A percentile compares a stretch with the other conserved stretches of the same genome.
These are phyloP conservation scores for Colletotrichum sp. DNA, from an alignment of 2,329 filamentous ascomycete genomes.

Conservation along the genomic window DNA sequence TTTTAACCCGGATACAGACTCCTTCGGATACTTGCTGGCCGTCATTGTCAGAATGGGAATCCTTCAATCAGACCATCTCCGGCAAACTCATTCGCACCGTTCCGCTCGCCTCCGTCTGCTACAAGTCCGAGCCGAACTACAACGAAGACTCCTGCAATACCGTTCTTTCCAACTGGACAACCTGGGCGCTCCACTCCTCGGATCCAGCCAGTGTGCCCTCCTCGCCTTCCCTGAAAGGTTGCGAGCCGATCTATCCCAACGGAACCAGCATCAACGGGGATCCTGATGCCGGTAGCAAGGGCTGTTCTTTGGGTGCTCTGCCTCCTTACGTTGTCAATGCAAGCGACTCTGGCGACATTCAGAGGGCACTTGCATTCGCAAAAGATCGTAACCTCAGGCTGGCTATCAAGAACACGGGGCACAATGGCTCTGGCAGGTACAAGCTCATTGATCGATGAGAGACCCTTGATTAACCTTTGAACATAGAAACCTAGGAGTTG, in stretches of 20 bases:
- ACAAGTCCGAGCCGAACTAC: conserved; percentile 32
- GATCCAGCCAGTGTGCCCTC: background rate
- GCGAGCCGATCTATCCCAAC: conserved; percentile 40
- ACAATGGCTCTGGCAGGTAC: conserved; percentile 18
- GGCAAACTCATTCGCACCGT: conserved; percentile 55
- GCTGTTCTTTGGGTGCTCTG: conserved; percentile 19
- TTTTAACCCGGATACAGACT: conserved; percentile 31
- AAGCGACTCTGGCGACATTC: conserved; percentile 19
- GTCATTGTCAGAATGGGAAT: conserved; percentile 43
- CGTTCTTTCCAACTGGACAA: conserved; percentile 39
- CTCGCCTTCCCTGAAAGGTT: conserved; percentile 37
- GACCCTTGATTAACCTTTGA: background rate
- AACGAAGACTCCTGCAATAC: conserved; percentile 44
- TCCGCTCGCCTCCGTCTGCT: conserved; percentile 50
- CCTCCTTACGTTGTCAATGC: conserved; percentile 29
- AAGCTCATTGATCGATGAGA: background rate
- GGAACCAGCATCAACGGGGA: conserved; percentile 32
- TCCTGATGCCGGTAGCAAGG: background rate
- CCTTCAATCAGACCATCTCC: conserved; percentile 55
- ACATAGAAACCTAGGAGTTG: background rate
- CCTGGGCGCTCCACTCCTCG: conserved; percentile 34
- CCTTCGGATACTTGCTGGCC: conserved; percentile 45
- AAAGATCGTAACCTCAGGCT: conserved; percentile 38
- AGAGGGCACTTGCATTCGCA: conserved; percentile 38
- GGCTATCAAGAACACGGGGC: conserved; percentile 36